phyloP scores from a whole-genome alignment of 441 rosid species.

The Mallotus repandus region DNA sequence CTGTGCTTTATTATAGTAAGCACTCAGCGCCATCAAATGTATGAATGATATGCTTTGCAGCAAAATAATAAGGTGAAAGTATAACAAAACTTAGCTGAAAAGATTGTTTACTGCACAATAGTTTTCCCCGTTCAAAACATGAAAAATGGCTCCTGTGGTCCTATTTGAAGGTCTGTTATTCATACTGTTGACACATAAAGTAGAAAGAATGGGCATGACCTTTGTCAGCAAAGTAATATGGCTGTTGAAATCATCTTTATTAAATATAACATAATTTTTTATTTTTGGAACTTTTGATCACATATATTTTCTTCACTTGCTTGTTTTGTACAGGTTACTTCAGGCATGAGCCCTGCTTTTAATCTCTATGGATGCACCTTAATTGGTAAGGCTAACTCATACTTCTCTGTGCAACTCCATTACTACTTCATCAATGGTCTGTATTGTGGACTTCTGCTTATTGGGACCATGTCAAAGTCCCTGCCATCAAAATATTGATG shows the following conservation, averaged over 20 bases:
- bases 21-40: too few relatives aligned
- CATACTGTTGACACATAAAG: background rate
- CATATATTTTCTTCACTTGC: slow-evolving; percentile 1
- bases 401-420: slow-evolving; percentile 7
- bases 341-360: slow-evolving; percentile 90
- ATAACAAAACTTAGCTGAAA: background rate
- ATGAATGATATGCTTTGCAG: background rate
- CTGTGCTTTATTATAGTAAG: background rate
- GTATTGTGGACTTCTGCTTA: slow-evolving; percentile 12
- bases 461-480: background rate
- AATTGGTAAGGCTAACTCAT: slow-evolving; percentile 52
- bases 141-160: background rate
- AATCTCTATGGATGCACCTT: slow-evolving; percentile 81
- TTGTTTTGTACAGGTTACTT: slow-evolving; percentile 54
- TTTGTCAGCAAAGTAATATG: background rate
- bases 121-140: background rate
- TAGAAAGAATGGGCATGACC: background rate
- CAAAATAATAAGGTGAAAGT: background rate
- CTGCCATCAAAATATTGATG: slow-evolving; percentile 6
- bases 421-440: background rate
- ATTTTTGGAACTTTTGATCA: background rate
- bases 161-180: background rate
- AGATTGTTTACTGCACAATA: background rate
- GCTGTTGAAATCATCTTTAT: background rate
- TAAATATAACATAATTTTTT: background rate